Conservation (phyloP, 2,329 filamentous ascomycete genomes). For the Stromatinia cepivora region DNA sequence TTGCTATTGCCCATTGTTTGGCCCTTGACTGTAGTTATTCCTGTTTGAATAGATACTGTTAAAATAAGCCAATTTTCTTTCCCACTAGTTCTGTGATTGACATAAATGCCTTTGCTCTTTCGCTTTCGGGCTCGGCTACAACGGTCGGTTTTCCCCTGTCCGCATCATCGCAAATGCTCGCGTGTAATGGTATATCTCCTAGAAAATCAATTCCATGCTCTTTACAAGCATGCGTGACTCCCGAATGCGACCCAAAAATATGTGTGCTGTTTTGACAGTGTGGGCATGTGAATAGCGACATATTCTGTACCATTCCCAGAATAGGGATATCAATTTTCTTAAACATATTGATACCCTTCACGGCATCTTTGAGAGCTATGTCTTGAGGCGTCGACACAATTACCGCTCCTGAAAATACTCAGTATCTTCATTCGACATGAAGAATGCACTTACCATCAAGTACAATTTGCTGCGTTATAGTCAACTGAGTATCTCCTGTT, state of each 20-base stretch:
- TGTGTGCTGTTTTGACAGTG: constrained; percentile 72
- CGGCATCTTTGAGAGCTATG: constrained; percentile 85
- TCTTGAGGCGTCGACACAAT: constrained; percentile 95
- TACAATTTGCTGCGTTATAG: constrained; percentile 93
- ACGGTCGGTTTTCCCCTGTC: constrained; percentile 88
- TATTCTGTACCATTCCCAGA: constrained; percentile 88
- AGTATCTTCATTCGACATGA: neutral
- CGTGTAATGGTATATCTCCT: constrained; percentile 85
- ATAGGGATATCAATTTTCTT: constrained; percentile 72
- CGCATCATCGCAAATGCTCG: constrained; percentile 81
- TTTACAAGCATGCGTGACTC: constrained; percentile 67
- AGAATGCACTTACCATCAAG: constrained; percentile 65
- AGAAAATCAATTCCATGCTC: constrained; percentile 77
- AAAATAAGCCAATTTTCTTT: constrained; percentile 34
- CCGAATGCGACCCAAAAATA: constrained; percentile 69
- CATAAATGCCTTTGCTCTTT: constrained; percentile 70
- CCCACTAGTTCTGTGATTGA: constrained; percentile 61
- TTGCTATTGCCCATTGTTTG: neutral
- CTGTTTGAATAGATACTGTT: neutral
- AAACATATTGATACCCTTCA: constrained; percentile 93
- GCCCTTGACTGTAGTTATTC: neutral
- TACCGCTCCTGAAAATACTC: constrained; percentile 59
- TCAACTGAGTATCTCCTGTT: constrained; percentile 93
- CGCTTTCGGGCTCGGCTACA: constrained; percentile 77
- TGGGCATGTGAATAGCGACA: constrained; percentile 81